Evolutionary conservation across 208 protist species (phyloP), one percentile per base, ranked within the genome.

Genomic region (Wallacemonas collosoma): DNA sequence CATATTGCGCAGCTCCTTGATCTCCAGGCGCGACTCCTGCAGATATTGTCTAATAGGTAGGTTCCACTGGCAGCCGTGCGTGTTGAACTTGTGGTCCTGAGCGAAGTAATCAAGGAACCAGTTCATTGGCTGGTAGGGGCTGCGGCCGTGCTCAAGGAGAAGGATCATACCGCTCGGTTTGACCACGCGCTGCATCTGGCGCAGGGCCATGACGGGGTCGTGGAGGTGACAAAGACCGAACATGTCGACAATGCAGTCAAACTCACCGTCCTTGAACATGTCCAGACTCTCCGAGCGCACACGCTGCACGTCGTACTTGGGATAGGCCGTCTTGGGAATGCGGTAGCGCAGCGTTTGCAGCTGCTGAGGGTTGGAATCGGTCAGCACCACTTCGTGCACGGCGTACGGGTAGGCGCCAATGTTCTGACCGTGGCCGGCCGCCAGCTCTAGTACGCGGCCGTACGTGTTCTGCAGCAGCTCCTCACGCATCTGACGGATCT

Each of bases 161-260:
- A 98, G 65, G 70, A 98, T 95, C 68, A 93, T 85, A 17, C 94
- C 94, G 72, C 80, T 94, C 38, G 88, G 86, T 71, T 97, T 98
- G 54, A 94, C 84, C 45, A 98, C 89, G 7, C 91, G 83, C 78
- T 94, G 88, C 92, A 97, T 96, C 80, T 98, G 89, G 2, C 86
- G 84, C 41, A 98, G 80, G 17, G 87, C 89, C 86, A 89, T 93
- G 55, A 93, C 88, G 36, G 94, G 94, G 78, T 96, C 90, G 68
- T 93, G 84, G n/a, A 96, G 75, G 56, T 92, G 86, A 67, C 94
- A 98, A 36, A 98, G 82, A 14, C 94, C 94, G 73, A 95, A 98
- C 88, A 94, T 96, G 81, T 98, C 94, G 43, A 96, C 88, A 4
- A 96, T 76, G 70, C 87, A 94, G 72, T 97, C 94, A 78, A 97